Percentiles rank a stretch among this genome's conserved stretches.
Conservation (phyloP, 108 stramenopile species). For the Epithemia pelagica region DNA sequence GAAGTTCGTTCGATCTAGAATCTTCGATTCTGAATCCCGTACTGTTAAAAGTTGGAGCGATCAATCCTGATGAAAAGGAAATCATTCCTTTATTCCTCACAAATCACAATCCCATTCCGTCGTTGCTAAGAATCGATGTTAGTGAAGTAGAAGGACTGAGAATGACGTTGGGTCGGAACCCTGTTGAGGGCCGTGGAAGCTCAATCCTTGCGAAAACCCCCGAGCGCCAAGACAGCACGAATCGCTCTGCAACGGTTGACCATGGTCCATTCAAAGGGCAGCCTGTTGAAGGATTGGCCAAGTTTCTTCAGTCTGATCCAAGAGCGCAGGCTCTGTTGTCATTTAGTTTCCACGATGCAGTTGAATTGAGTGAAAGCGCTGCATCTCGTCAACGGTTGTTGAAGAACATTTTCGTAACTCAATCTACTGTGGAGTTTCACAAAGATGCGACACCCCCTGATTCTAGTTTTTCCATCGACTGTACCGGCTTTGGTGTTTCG, state of each 20-base stretch:
- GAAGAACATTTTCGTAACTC: constrained; percentile 15
- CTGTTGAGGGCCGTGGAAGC: constrained; percentile 27
- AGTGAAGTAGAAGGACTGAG: constrained; percentile 59
- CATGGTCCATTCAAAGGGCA: constrained; percentile 27
- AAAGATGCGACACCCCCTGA: constrained; percentile 7
- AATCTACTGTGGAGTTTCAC: constrained; percentile 28
- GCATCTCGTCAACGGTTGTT: constrained; percentile 15
- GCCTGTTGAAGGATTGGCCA: constrained; percentile 30
- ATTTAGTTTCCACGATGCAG: constrained; percentile 37
- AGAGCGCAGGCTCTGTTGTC: constrained; percentile 5
- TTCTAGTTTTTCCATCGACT: not conserved
- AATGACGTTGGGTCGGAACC: constrained; percentile 38
- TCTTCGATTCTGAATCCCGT: constrained; percentile 31
- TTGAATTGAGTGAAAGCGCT: constrained; percentile 20
- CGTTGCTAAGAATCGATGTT: constrained; percentile 46
- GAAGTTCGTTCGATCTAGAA: not conserved
- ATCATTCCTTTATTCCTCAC: constrained; percentile 44
- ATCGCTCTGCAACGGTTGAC: constrained; percentile 6
- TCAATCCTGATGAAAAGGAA: constrained; percentile 33
- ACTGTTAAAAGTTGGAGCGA: constrained; percentile 52
- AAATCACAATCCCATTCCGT: constrained; percentile 64
- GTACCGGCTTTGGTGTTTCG: not conserved
- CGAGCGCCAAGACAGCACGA: constrained; percentile 1
- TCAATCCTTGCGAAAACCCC: constrained; percentile 20
- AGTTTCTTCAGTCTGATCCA: constrained; percentile 31